phyloP scores from a whole-genome alignment of 1,284 basidiomycete species.

The Tilletiaria anomala region DNA sequence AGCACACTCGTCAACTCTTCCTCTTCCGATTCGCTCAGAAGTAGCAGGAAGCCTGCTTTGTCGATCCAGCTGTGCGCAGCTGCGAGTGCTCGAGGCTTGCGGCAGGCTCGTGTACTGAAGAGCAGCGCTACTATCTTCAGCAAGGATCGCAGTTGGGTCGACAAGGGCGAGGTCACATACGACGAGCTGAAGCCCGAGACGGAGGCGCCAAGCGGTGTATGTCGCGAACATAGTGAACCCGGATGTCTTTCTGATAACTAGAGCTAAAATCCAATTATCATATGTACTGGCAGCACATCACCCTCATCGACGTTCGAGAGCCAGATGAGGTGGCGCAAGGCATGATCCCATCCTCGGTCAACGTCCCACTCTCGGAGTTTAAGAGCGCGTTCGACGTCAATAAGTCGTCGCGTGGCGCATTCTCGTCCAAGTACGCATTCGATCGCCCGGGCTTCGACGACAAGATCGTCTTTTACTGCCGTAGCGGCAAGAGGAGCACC shows the following conservation, averaged over 20 bases:
- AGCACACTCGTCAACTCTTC: too few species aligned
- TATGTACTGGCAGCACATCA: constrained; percentile 8
- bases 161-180: constrained; percentile 50
- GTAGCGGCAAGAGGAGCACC: constrained; percentile 71
- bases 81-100: too few species aligned
- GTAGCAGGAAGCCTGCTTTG: too few species aligned
- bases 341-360: constrained; percentile 86
- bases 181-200: constrained; percentile 71
- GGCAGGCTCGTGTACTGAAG: too few species aligned
- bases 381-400: constrained; percentile 55
- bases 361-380: constrained; percentile 72
- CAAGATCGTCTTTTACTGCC: constrained; percentile 84
- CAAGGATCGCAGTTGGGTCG: too few species aligned
- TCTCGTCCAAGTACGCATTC: constrained; percentile 54
- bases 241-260: neutral
- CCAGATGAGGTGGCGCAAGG: constrained; percentile 84
- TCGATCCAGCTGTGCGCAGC: too few species aligned
- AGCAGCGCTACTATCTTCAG: too few species aligned
- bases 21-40: too few species aligned
- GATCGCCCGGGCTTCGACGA: constrained; percentile 61
- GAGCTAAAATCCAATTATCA: neutral
- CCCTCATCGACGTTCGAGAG: constrained; percentile 62
- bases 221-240: too few species aligned
- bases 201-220: constrained; percentile 60
- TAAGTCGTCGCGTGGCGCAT: constrained; percentile 40